Evolutionary conservation across 2,329 filamentous ascomycete genomes (phyloP).

Genomic region (Neonectria ditissima): DNA sequence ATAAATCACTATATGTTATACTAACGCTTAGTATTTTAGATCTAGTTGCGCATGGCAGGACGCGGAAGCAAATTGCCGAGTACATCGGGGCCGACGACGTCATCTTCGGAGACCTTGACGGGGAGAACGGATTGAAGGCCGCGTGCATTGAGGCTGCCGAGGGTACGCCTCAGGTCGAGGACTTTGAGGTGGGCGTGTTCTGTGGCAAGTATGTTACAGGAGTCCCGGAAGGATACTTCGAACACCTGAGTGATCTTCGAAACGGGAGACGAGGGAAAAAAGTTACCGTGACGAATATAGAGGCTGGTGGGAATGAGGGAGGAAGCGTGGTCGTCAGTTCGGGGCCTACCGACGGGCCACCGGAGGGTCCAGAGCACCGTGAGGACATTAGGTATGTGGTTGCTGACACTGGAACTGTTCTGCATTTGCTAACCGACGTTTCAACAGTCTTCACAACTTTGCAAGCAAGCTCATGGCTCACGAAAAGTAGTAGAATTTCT

Average conservation of each 20-base stretch:
- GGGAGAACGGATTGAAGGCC: conserved; percentile 72
- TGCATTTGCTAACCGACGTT: not conserved
- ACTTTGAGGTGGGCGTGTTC: conserved; percentile 92
- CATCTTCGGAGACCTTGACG: conserved; percentile 59
- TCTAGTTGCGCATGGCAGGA: conserved; percentile 55
- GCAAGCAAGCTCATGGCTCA: conserved; percentile 1
- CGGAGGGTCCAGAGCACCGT: conserved; percentile 4
- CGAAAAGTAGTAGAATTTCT: not conserved
- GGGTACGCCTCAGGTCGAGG: conserved; percentile 60
- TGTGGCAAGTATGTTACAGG: conserved; percentile 86
- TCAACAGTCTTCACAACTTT: conserved; percentile 31
- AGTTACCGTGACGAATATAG: conserved; percentile 9
- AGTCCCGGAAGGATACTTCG: conserved; percentile 81
- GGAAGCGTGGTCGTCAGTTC: not conserved
- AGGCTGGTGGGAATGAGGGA: not conserved
- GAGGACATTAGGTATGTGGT: conserved; percentile 31
- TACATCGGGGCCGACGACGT: conserved; percentile 55
- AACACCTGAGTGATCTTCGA: conserved; percentile 78
- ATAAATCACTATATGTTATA: not conserved
- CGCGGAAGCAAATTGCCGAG: conserved; percentile 54
- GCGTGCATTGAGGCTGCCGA: conserved; percentile 78
- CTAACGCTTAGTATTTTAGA: conserved; percentile 4
- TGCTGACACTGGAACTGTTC: not conserved
- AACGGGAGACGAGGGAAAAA: conserved; percentile 58
- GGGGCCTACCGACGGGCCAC: not conserved